These are phyloP conservation scores for Diplodia corticola DNA, from an alignment of 2,329 filamentous ascomycete genomes.

Conservation along the genomic window DNA sequence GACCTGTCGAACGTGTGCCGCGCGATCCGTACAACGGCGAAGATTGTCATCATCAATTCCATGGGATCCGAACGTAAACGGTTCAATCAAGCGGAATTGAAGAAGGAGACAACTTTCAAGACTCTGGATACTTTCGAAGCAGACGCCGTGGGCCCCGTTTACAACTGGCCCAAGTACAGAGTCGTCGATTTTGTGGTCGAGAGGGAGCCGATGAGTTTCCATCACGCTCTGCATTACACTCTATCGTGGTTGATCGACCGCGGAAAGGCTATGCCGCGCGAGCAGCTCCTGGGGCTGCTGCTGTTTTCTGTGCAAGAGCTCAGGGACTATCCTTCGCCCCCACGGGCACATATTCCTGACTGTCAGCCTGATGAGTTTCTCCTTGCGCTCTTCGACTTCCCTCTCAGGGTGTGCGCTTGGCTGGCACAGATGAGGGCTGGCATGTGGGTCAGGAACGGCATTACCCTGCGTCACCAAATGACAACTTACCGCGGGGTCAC, in stretches of 20 bases:
- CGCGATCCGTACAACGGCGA: slow-evolving; percentile 73
- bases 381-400: slow-evolving; percentile 87
- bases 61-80: slow-evolving; percentile 83
- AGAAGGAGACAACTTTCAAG: slow-evolving; percentile 82
- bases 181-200: slow-evolving; percentile 82
- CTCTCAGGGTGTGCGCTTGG: slow-evolving; percentile 91
- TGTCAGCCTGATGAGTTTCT: slow-evolving; percentile 74
- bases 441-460: slow-evolving; percentile 98
- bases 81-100: slow-evolving; percentile 85
- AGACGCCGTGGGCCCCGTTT: slow-evolving; percentile 49
- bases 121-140: slow-evolving; percentile 77
- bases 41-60: slow-evolving; percentile 84
- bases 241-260: slow-evolving; percentile 94
- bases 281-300: slow-evolving; percentile 68
- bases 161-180: slow-evolving; percentile 52
- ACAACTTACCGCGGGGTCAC: slow-evolving; percentile 87
- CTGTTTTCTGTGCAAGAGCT: slow-evolving; percentile 72
- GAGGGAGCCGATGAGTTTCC: slow-evolving; percentile 90
- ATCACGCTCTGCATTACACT: slow-evolving; percentile 94
- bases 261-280: slow-evolving; percentile 70
- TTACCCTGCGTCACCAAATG: slow-evolving; percentile 93
- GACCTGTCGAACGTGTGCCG: slow-evolving; percentile 65
- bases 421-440: slow-evolving; percentile 96
- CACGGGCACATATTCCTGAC: slow-evolving; percentile 61
- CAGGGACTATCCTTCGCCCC: slow-evolving; percentile 58